Evolutionary conservation across 768 basidiomycete genomes (phyloP).

Genomic region (Tylopilus felleus): DNA sequence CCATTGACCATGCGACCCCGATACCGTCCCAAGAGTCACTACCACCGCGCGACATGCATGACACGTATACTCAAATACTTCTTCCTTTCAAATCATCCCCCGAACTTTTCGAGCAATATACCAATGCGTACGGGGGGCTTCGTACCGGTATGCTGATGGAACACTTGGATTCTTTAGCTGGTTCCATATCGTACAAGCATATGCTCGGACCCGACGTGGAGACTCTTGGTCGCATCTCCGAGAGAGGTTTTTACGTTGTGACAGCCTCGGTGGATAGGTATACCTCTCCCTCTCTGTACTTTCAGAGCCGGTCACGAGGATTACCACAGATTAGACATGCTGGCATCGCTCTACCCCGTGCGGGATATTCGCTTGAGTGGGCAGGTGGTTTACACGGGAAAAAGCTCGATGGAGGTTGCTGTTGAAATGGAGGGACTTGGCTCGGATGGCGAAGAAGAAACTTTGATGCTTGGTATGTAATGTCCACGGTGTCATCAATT

Average conservation of each 20-base stretch:
- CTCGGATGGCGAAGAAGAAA: conserved; percentile 47
- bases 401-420: conserved; percentile 80
- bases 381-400: conserved; percentile 76
- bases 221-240: conserved; percentile 50
- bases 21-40: conserved; percentile 25
- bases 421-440: conserved; percentile 76
- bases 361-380: conserved; percentile 73
- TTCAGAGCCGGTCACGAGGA: neutral
- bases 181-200: conserved; percentile 81
- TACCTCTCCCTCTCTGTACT: neutral
- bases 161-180: conserved; percentile 81
- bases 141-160: conserved; percentile 74
- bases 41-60: conserved; percentile 57
- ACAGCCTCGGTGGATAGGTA: conserved; percentile 81
- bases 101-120: conserved; percentile 61
- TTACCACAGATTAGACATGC: conserved; percentile 59
- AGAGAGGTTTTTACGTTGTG: conserved; percentile 76
- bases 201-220: conserved; percentile 64
- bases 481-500: conserved; percentile 8
- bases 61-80: conserved; percentile 64
- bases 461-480: conserved; percentile 55
- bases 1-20: conserved; percentile 11
- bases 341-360: conserved; percentile 53
- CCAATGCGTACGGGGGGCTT: conserved; percentile 67
- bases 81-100: conserved; percentile 63